A percentile compares a stretch with the other conserved stretches of the same genome.
These are phyloP conservation scores for Urochloa ruziziensis DNA, from an alignment of 176 grass and related monocot species.

Conservation along the genomic window DNA sequence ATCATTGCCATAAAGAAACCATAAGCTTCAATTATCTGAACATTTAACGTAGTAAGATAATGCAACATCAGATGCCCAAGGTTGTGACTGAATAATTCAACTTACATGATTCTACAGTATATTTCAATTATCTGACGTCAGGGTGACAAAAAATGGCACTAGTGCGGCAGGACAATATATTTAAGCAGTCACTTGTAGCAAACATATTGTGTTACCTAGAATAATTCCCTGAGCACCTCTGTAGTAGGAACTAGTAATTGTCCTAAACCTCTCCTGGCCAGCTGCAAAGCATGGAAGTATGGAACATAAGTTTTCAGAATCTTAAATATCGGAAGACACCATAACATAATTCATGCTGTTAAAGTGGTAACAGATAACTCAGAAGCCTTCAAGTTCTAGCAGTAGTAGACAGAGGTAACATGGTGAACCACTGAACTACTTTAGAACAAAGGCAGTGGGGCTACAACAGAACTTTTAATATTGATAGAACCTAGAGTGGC, in stretches of 20 bases:
- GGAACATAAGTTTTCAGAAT: constrained; percentile 14
- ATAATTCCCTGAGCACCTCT: constrained; percentile 99
- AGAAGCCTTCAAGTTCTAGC: not conserved
- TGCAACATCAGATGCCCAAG: not conserved
- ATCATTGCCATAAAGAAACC: not conserved
- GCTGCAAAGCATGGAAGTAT: constrained; percentile 54
- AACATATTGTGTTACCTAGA: constrained; percentile 59
- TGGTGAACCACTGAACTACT: constrained; percentile 2
- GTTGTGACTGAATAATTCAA: too few relatives aligned
- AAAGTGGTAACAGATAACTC: not conserved
- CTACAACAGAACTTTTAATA: constrained; percentile 5
- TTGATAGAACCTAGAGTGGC: not conserved
- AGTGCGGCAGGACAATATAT: not conserved
- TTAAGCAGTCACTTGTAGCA: constrained; percentile 20
- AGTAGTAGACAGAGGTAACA: constrained; percentile 3
- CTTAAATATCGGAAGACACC: not conserved
- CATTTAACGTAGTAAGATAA: not conserved
- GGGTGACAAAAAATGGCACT: not conserved
- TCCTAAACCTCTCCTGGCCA: constrained; percentile 97
- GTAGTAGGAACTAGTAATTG: constrained; percentile 98
- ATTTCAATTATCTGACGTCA: not conserved
- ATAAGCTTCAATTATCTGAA: too few relatives aligned
- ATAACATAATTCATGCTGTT: not conserved
- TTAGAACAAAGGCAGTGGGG: constrained; percentile 6
- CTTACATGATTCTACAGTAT: not conserved